phyloP scores from a whole-genome alignment of 306 rosid genomes.

The Abrus precatorius region DNA sequence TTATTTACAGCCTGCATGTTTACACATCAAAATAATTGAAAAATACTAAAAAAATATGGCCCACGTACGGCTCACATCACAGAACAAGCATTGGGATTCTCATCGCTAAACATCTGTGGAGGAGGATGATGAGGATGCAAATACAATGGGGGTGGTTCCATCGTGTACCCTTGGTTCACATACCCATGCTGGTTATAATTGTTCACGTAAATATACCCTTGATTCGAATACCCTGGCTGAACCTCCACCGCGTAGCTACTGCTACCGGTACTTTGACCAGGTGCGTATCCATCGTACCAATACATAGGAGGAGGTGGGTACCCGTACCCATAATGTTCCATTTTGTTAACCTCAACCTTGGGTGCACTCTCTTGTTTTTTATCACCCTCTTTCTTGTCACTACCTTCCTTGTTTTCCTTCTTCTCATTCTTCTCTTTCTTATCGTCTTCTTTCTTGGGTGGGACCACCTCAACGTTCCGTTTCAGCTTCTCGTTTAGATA shows the following conservation, averaged over 20 bases:
- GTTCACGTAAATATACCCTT: conserved; percentile 46
- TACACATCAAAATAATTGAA: neutral
- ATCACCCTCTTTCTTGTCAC: conserved; percentile 33
- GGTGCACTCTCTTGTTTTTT: conserved; percentile 44
- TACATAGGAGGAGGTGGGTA: conserved; percentile 51
- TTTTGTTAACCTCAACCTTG: conserved; percentile 63
- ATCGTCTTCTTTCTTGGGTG: conserved; percentile 62
- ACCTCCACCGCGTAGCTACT: conserved; percentile 35
- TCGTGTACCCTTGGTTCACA: conserved; percentile 49
- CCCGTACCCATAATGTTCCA: conserved; percentile 68
- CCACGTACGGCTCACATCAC: conserved; percentile 63
- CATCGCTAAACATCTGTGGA: conserved; percentile 78
- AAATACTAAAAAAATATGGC: neutral
- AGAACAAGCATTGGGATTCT: conserved; percentile 91
- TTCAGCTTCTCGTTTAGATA: conserved; percentile 64
- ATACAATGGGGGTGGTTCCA: conserved; percentile 36
- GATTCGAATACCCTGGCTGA: conserved; percentile 28
- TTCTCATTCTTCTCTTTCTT: conserved; percentile 53
- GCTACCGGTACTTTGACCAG: conserved; percentile 57
- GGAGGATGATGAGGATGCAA: conserved; percentile 48
- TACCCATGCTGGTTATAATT: conserved; percentile 36
- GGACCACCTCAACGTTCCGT: conserved; percentile 72
- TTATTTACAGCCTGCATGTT: conserved; percentile 49
- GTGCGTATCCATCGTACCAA: conserved; percentile 62
- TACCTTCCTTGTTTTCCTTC: conserved; percentile 52